A percentile compares a stretch with the other conserved stretches of the same genome.
These are phyloP conservation scores for Cryoendolithus antarcticus DNA, from an alignment of 2,329 filamentous ascomycete species.

Conservation along the genomic window DNA sequence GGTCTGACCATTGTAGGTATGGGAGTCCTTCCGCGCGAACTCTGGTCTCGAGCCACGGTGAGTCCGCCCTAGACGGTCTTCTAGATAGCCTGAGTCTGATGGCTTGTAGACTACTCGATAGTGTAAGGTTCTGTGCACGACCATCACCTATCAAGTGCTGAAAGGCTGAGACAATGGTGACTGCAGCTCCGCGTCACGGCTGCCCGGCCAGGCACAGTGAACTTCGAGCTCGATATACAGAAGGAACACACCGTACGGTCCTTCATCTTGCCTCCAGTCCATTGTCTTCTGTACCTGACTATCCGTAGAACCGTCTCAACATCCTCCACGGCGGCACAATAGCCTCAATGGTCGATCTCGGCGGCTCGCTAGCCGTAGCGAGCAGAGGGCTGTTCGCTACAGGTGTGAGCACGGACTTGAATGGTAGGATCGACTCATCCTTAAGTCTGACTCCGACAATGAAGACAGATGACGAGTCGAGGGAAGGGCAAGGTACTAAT, in stretches of 20 bases:
- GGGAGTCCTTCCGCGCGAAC: constrained; percentile 72
- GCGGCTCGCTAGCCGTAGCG: constrained; percentile 53
- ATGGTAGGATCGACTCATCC: constrained; percentile 26
- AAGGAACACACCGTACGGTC: constrained; percentile 56
- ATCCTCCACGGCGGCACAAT: constrained; percentile 71
- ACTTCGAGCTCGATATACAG: constrained; percentile 64
- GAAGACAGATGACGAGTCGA: too few species aligned
- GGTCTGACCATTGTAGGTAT: constrained; percentile 38
- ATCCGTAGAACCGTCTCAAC: constrained; percentile 55
- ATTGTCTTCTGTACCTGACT: too few species aligned
- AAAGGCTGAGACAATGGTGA: too few species aligned
- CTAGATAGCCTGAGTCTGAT: neutral
- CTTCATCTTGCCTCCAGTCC: too few species aligned
- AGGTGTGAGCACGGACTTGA: constrained; percentile 55
- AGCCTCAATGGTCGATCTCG: constrained; percentile 60
- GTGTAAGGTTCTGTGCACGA: constrained; percentile 18
- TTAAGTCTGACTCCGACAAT: too few species aligned
- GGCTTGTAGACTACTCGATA: constrained; percentile 28
- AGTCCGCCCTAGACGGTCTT: constrained; percentile 1
- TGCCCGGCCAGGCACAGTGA: constrained; percentile 54
- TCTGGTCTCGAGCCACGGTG: constrained; percentile 86
- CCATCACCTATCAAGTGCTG: too few species aligned
- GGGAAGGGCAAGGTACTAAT: too few species aligned
- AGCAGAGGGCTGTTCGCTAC: constrained; percentile 53
- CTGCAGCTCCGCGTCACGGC: constrained; percentile 49